phyloP scores from a whole-genome alignment of 768 basidiomycete genomes.

The Suillus fuscotomentosus region DNA sequence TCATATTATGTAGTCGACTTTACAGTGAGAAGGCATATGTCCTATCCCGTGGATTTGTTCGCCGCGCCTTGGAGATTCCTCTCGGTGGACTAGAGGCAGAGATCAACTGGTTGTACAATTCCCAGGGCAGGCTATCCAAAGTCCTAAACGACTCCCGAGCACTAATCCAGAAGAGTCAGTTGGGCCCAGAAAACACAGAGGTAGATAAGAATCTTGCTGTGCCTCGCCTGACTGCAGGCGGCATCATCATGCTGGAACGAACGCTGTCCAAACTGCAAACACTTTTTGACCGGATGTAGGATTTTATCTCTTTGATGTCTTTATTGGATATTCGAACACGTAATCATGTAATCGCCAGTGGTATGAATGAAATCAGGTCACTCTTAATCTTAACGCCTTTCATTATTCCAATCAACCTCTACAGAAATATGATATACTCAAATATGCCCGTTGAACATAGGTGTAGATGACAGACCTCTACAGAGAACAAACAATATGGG shows the following conservation, averaged over 20 bases:
- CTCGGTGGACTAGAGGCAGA: slow-evolving; percentile 69
- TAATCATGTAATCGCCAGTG: neutral
- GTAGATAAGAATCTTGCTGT: slow-evolving; percentile 52
- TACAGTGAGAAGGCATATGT: slow-evolving; percentile 95
- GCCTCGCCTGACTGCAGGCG: slow-evolving; percentile 75
- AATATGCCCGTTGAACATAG: slow-evolving; percentile 11
- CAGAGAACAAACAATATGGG: slow-evolving; percentile 1
- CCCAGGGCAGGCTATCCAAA: slow-evolving; percentile 60
- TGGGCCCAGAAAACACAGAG: slow-evolving; percentile 24
- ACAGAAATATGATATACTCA: slow-evolving; percentile 4
- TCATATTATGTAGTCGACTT: slow-evolving; percentile 56
- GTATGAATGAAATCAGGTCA: neutral
- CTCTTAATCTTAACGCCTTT: neutral
- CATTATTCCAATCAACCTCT: slow-evolving; percentile 2
- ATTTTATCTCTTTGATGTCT: slow-evolving; percentile 12
- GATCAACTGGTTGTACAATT: slow-evolving; percentile 71
- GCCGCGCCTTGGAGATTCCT: slow-evolving; percentile 83
- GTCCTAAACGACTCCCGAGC: slow-evolving; percentile 60
- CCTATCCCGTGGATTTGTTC: slow-evolving; percentile 84
- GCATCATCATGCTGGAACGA: slow-evolving; percentile 75
- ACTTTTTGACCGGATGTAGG: slow-evolving; percentile 29
- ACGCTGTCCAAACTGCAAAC: slow-evolving; percentile 65
- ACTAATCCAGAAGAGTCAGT: slow-evolving; percentile 69
- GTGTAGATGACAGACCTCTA: slow-evolving; percentile 3
- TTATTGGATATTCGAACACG: neutral